Base-by-base conservation (phyloP, 768 basidiomycete species). In the Dioszegia aurantiaca region DNA sequence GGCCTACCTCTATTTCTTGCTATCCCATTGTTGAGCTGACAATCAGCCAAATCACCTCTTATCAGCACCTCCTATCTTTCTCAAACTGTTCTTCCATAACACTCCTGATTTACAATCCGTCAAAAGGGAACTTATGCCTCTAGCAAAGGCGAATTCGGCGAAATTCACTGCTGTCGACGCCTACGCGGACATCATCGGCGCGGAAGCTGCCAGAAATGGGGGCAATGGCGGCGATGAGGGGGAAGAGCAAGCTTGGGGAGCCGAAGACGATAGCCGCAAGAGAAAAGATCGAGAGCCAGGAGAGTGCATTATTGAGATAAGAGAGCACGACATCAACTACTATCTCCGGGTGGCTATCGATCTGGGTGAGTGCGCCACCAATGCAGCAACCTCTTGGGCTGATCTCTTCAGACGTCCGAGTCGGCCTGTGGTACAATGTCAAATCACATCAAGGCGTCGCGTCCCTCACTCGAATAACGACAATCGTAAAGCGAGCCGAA, bases 261-360 rank as follows among this genome's bases (percentile, higher is more conserved):
- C 77, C 1, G 76, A 75, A 17, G 81, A 75, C 44, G 64, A 71
- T 16, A 54, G 48, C 4, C 67, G 64, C 49, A 71, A 90, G 68
- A 82, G 81, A 65, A 89, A 62, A 41, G 77, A 78, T 49, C 58
- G 63, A 49, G 77, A 95, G 72, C 90, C 94, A n/a, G 82, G 85
- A 47, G 92, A 97, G 54, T 87, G 85, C 66, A 90, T 98, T 72
- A 84, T 95, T 73, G 95, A 99, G 73, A 83, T 94, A 44, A 84
- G 95, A 33, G 95, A 98, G 74, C 97, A 87, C 77, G 95, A 99
- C 77, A 90, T 98, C 26, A 89, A 90, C 0, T 99, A 98, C 77
- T 97, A 97, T 77, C 81, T 95, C 44, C 91, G 95, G 19, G 94
- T 98, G n/a, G 92, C 94, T 14, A 99, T 99, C 78, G 95, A 99